These are phyloP conservation scores for Pestalotiopsis sp. DNA, from an alignment of 2,329 filamentous ascomycete genomes.

Conservation along the genomic window DNA sequence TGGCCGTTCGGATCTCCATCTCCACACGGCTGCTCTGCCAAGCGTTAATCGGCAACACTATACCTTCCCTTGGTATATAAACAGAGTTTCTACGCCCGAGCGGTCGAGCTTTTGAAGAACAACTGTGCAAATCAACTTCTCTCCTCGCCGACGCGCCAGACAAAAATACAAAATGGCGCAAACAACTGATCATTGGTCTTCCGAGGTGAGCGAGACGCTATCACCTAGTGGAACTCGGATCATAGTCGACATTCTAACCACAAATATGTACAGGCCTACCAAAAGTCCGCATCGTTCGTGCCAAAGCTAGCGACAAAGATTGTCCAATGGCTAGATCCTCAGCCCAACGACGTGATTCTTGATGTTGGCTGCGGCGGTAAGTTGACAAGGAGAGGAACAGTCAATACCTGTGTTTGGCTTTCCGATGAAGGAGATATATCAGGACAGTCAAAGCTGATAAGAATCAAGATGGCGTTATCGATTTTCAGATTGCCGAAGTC, in stretches of 20 bases:
- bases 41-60: background rate
- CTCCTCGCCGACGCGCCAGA: background rate
- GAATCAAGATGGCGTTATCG: conserved; percentile 57
- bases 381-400: conserved; percentile 19
- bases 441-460: background rate
- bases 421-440: background rate
- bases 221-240: background rate
- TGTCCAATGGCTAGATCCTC: conserved; percentile 59
- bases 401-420: background rate
- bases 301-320: conserved; percentile 63
- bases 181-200: conserved; percentile 41
- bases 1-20: background rate
- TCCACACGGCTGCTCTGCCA: background rate
- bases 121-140: background rate
- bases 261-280: conserved; percentile 50
- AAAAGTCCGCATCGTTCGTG: conserved; percentile 64
- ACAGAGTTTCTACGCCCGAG: conserved; percentile 11
- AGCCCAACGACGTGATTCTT: conserved; percentile 59
- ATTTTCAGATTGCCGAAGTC: conserved; percentile 52
- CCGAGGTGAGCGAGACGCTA: conserved; percentile 32
- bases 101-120: background rate
- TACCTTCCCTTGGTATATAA: background rate
- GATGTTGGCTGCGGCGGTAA: conserved; percentile 67
- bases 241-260: background rate
- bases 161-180: conserved; percentile 22